Evolutionary conservation across 1,284 basidiomycete species (phyloP), one percentile per base, ranked within the genome.

Genomic region (Ceratobasidium theobromae): DNA sequence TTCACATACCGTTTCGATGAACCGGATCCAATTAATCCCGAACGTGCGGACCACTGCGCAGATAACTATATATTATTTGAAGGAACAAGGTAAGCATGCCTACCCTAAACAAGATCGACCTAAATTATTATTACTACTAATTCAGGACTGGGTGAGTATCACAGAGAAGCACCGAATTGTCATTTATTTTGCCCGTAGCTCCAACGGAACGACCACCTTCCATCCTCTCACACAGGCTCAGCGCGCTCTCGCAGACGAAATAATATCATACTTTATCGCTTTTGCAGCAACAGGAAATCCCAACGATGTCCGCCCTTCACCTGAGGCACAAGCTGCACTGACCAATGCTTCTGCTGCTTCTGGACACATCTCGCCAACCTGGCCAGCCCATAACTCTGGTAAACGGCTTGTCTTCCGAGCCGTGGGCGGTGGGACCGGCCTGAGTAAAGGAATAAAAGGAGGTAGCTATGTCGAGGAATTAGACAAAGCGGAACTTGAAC

Each of bases 1-100:
- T 64, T 52, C 28, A 64, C 33, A 18, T 64, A 64, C 49, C 48
- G 60, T 30, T 64, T 64, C 35, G 60, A 64, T 28, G 48, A 64
- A 27, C 60, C 60, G n/a, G 48, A 51, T 38, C 60, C 60, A 8
- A 27, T 12, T 21, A 43, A 64, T 30, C 48, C 33, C 6, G 32
- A 52, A n/a, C 48, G 45, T 4, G 60, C 60, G 21, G 35, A 21
- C 16, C 60, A 64, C 25, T 35, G 33, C 14, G 48, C 60, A 18
- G 60, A 64, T 18, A 64, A 64, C 25, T 64, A 49, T 35, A 28
- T 52, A 18, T 28, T 64, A 12, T 64, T 64, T 21, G 60, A 64
- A 41, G 60, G 60, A 18, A 64, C 60, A 32, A 49, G 27, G 60
- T 64, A 30, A 16, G 60, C 27, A 9, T 18, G 14, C 14, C 40